Evolutionary conservation across 1,139 yeast genomes (phyloP), one percentile per base, ranked within the genome.

Genomic region (Suhomyces choctaworum): DNA sequence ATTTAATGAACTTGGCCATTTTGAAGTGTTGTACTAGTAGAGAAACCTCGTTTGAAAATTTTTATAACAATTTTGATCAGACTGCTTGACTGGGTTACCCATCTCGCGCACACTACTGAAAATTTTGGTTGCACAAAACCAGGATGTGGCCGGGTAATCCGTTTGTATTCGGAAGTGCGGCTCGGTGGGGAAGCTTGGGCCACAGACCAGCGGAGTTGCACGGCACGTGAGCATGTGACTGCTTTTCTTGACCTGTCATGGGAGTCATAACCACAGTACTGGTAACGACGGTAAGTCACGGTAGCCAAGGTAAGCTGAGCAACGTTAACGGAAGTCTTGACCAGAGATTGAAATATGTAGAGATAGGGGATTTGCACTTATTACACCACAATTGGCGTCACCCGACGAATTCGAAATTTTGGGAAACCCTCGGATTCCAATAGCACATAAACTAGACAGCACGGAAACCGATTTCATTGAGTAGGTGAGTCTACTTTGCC

Each of bases 1-100:
- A 86, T 82, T 90, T 90, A 79, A 90, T 83, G 84, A 90, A 90
- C 78, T 90, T 90, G 78, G 96, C 92, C 92, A 84, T 84, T 73
- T 75, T 52, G 42, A 47, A 50, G 55, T 45, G 46, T 37, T 46
- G 49, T 37, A 37, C 34, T 32, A 40, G 40, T 38, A 39, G 37
- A 37, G 36, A 36, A 40, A 40, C 36, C 40, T 37, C 34, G 35
- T 29, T 39, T 41, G 48, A 44, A 46, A 45, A 46, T 39, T 46
- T 46, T 46, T 45, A 45, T 30, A 37, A 39, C 40, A 27, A 28
- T 34, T 37, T 39, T 33, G 40, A 37, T 37, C 40, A 33, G 31
- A 37, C 37, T 16, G 23, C 27, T 14, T 29, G 37, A 30, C 37
- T 29, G 33, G 16, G 26, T 35, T 34, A n/a, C 25, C 41, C 41